Evolutionary conservation across 2,329 filamentous ascomycete genomes (phyloP), one percentile per base, ranked within the genome.

Genomic region (Aspergillus neotritici): DNA sequence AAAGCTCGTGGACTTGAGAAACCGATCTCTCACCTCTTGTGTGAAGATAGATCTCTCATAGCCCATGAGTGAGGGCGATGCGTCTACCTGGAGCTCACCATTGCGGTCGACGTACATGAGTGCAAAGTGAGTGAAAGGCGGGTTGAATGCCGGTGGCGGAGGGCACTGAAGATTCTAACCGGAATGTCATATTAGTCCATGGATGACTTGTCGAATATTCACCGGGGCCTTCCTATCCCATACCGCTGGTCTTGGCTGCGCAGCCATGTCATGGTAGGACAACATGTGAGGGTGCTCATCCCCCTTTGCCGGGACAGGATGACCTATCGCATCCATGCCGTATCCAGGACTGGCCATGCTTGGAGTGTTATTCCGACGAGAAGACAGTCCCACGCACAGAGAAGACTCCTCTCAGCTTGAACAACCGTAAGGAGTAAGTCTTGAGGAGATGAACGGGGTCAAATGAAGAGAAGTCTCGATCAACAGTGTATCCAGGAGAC

Each of bases 51-150:
- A 47, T 12, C 54, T 58, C 29, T 56, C 61, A 32, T 56, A 62
- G 13, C 58, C 57, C 12, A 56, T 49, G 37, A 66, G 56, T 8
- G 64, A 66, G 8, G 60, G 51, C 1, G 64, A 67, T 11, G 52
- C 55, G 41, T 63, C 54, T 3, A 63, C 43, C 15, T 57, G 56
- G 30, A 62, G 50, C 28, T 64, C 54, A 2, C 64, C 64, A 39
- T 62, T 56, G 12, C 58, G 55, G 37, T 67, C 62, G 25, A 66
- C 53, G 39, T 63, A 67, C 31, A 67, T 55, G 43, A 67, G 50
- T n/a, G 63, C 63, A 37, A 61, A 67, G 40, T 67, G 64, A 5
- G 58, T 53, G 29, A 63, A 63, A 16, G 60, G 56, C 9, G 61
- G 50, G 14, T 55, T 50, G 9, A 54, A 41, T 31, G 47, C 46